phyloP scores from a whole-genome alignment of 805 yeast species.

The Zygoascus biomembranicola region DNA sequence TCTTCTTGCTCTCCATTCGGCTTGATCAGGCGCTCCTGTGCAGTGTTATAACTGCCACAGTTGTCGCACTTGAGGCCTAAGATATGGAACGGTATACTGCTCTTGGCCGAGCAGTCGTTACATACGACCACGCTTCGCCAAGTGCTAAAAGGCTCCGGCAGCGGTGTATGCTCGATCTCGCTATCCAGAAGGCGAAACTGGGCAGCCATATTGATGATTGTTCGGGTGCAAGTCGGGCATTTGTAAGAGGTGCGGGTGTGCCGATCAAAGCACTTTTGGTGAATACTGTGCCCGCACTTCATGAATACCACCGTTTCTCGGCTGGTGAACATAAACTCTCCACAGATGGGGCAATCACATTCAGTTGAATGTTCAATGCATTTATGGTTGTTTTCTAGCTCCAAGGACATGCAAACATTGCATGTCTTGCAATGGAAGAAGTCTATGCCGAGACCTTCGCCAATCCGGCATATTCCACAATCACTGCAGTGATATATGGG shows the following conservation, averaged over 20 bases:
- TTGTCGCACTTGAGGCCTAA: conserved; percentile 82
- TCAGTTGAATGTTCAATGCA: conserved; percentile 85
- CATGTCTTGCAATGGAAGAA: conserved; percentile 88
- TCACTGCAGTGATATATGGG: conserved; percentile 87
- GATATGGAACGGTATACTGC: conserved; percentile 68
- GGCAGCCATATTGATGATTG: conserved; percentile 80
- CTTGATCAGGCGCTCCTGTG: conserved; percentile 60
- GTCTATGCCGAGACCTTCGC: conserved; percentile 80
- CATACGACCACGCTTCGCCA: conserved; percentile 67
- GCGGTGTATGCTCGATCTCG: conserved; percentile 65
- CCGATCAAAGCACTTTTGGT: conserved; percentile 74
- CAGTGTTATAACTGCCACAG: conserved; percentile 82
- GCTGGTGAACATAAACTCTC: conserved; percentile 81
- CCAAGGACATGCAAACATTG: conserved; percentile 79
- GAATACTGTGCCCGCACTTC: conserved; percentile 93
- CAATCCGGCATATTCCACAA: conserved; percentile 89
- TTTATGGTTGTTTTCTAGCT: conserved; percentile 64
- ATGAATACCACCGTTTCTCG: conserved; percentile 78
- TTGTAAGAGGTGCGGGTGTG: conserved; percentile 77
- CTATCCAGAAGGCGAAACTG: conserved; percentile 80
- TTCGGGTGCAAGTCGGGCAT: conserved; percentile 84
- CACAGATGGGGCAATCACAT: conserved; percentile 88
- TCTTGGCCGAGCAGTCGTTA: conserved; percentile 81
- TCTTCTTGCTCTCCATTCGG: conserved; percentile 42
- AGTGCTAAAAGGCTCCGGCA: conserved; percentile 69